phyloP scores from a whole-genome alignment of 1,284 basidiomycete species.

The Pisolithus thermaeus region DNA sequence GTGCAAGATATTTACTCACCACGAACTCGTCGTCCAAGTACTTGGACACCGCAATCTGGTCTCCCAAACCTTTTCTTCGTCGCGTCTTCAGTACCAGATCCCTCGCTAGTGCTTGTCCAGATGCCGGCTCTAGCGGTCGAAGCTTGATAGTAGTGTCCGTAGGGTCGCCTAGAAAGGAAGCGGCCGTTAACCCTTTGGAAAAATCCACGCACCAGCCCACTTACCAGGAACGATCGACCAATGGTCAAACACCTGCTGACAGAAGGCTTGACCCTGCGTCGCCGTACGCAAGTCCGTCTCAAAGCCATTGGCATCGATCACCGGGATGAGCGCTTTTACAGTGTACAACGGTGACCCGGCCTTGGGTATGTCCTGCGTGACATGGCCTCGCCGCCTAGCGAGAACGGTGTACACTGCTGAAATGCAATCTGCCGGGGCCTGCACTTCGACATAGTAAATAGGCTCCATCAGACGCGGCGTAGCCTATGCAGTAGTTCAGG shows the following conservation, averaged over 20 bases:
- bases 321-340: constrained; percentile 95
- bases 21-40: constrained; percentile 93
- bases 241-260: constrained; percentile 93
- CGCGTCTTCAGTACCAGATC: constrained; percentile 97
- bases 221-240: constrained; percentile 96
- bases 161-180: constrained; percentile 67
- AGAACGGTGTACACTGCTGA: constrained; percentile 97
- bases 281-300: constrained; percentile 97
- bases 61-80: constrained; percentile 90
- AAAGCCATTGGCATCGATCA: constrained; percentile 98
- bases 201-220: constrained; percentile 19
- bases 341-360: constrained; percentile 97
- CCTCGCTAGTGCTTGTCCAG: constrained; percentile 85
- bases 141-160: constrained; percentile 94
- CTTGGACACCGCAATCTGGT: constrained; percentile 91
- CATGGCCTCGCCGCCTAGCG: constrained; percentile 93
- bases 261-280: constrained; percentile 97
- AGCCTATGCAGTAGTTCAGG: constrained; percentile 44
- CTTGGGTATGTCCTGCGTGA: constrained; percentile 96
- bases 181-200: constrained; percentile 7
- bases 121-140: constrained; percentile 93
- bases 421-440: constrained; percentile 97
- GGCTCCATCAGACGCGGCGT: constrained; percentile 93
- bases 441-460: constrained; percentile 97
- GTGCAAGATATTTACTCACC: constrained; percentile 45